phyloP scores from a whole-genome alignment of 2,329 filamentous ascomycete species.

The Aspergillus latus region DNA sequence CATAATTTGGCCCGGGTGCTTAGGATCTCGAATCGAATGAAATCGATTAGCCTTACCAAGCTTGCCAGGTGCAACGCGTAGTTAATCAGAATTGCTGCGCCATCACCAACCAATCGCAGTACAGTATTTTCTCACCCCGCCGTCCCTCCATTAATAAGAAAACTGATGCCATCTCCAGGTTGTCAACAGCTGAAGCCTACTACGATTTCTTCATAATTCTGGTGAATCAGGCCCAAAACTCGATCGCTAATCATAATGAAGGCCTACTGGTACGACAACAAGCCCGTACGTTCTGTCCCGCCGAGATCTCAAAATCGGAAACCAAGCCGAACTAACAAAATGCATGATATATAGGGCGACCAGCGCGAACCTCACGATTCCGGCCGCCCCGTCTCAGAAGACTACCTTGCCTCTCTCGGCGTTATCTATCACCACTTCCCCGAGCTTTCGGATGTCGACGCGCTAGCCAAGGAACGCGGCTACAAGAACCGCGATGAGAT shows the following conservation, averaged over 20 bases:
- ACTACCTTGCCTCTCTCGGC: slow-evolving; percentile 70
- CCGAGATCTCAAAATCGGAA: background rate
- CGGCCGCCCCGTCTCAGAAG: slow-evolving; percentile 63
- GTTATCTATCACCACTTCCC: slow-evolving; percentile 75
- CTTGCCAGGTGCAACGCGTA: background rate
- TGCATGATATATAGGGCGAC: slow-evolving; percentile 67
- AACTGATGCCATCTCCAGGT: slow-evolving; percentile 5
- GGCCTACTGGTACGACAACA: slow-evolving; percentile 71
- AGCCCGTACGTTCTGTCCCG: slow-evolving; percentile 50
- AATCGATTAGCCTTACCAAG: background rate
- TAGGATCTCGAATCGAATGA: too few relatives aligned
- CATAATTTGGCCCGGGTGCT: too few relatives aligned
- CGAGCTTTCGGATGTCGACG: slow-evolving; percentile 66
- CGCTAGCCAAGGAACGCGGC: slow-evolving; percentile 69
- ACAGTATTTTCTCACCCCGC: slow-evolving; percentile 22
- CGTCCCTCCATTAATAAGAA: slow-evolving; percentile 7
- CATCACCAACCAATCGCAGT: slow-evolving; percentile 34
- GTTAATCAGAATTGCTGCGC: slow-evolving; percentile 11
- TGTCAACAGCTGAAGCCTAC: background rate
- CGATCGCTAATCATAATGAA: slow-evolving; percentile 54
- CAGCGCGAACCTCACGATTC: slow-evolving; percentile 90
- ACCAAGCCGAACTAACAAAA: background rate
- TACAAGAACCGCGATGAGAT: slow-evolving; percentile 97
- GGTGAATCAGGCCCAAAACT: background rate
- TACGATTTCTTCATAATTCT: background rate